Evolutionary conservation across 129 eudicot genomes (phyloP).

Genomic region (Flaveria ramosissima): DNA sequence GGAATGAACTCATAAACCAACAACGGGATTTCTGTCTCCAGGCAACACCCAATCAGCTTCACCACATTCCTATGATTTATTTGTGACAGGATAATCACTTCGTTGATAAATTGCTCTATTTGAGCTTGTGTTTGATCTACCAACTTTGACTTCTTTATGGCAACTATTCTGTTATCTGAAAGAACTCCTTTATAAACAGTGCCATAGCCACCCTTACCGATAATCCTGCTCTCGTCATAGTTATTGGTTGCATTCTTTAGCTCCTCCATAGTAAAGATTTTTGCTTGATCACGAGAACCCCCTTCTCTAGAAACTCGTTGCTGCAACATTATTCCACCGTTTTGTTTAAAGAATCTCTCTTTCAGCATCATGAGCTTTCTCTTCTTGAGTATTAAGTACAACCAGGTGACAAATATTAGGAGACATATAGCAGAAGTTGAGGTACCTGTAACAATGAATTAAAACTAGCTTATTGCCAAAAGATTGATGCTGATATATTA

Average conservation of each 20-base stretch:
- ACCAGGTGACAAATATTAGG: conserved; percentile 19
- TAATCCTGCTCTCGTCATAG: conserved; percentile 45
- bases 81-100: conserved; percentile 43
- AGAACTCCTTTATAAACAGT: conserved; percentile 51
- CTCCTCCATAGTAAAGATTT: conserved; percentile 37
- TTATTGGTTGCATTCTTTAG: conserved; percentile 49
- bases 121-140: conserved; percentile 26
- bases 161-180: conserved; percentile 38
- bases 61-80: conserved; percentile 46
- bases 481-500: too few relatives aligned
- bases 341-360: conserved; percentile 43
- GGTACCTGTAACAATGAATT: conserved; percentile 14
- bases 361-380: conserved; percentile 25
- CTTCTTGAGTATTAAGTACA: conserved; percentile 35
- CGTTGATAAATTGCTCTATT: conserved; percentile 55
- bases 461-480: too few relatives aligned
- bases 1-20: conserved; percentile 40
- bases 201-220: conserved; percentile 56
- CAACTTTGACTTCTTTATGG: conserved; percentile 45
- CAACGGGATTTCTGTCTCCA: conserved; percentile 37
- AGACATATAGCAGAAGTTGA: conserved; percentile 30
- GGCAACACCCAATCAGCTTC: conserved; percentile 42
- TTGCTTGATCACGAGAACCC: conserved; percentile 33
- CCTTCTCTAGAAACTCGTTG: conserved; percentile 33
- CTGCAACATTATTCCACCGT: conserved; percentile 52